phyloP scores from a whole-genome alignment of 371 early-diverging fungal genomes.

The Syncephalastrum monosporum region DNA sequence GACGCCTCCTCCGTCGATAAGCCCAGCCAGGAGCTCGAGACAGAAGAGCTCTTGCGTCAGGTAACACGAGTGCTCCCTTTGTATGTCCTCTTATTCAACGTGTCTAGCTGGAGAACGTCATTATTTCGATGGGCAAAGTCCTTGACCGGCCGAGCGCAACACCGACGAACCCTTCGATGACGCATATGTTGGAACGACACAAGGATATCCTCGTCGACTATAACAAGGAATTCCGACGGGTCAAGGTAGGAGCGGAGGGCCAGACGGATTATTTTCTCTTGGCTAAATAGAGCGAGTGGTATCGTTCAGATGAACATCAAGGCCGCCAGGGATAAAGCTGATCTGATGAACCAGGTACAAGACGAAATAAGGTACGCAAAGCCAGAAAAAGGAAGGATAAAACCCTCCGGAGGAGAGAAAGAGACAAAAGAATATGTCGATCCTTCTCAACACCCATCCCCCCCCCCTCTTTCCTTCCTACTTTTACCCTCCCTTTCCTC shows the following conservation, averaged over 20 bases:
- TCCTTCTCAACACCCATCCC: background rate
- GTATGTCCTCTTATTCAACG: background rate
- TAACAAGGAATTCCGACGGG: constrained; percentile 65
- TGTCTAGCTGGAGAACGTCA: constrained; percentile 50
- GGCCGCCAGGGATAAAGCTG: constrained; percentile 59
- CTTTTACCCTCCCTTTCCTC: too few species aligned
- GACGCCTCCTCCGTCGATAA: constrained; percentile 17
- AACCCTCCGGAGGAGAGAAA: background rate
- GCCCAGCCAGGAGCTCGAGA: constrained; percentile 52
- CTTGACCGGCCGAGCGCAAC: constrained; percentile 50
- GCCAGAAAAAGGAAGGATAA: background rate
- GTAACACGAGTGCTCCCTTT: constrained; percentile 24
- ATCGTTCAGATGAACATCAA: constrained; percentile 52
- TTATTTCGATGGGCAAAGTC: constrained; percentile 54
- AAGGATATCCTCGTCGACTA: constrained; percentile 71
- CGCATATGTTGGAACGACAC: constrained; percentile 70
- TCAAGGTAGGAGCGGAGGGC: constrained; percentile 45
- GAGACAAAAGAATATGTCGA: background rate
- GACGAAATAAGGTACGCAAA: constrained; percentile 52
- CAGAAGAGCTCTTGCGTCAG: constrained; percentile 59
- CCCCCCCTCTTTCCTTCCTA: too few species aligned
- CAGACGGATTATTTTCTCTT: constrained; percentile 6
- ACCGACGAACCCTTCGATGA: constrained; percentile 64
- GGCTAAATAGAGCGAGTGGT: background rate
- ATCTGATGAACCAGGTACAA: constrained; percentile 58